These are phyloP conservation scores for Ganoderma resinaceum DNA, from an alignment of 1,284 basidiomycete species.

Conservation along the genomic window DNA sequence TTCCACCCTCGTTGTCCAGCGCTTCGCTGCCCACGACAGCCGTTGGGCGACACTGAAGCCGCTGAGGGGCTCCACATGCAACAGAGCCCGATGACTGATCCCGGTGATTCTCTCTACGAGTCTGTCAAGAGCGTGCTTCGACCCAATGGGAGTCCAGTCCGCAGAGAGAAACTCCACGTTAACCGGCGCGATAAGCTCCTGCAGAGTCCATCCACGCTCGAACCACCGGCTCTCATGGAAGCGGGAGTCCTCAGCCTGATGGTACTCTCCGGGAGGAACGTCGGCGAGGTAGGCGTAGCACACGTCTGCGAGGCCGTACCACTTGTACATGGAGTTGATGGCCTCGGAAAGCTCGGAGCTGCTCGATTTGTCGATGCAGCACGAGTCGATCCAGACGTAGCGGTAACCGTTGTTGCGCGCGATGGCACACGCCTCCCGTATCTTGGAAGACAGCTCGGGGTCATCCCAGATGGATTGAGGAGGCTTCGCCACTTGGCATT, in stretches of 20 bases:
- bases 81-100: too few relatives aligned
- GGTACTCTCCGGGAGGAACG: background rate
- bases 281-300: too few relatives aligned
- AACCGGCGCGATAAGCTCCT: background rate
- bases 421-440: background rate
- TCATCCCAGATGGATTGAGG: background rate
- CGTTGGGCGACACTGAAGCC: background rate
- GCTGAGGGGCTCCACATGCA: background rate
- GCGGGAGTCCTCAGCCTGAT: background rate
- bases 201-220: too few relatives aligned
- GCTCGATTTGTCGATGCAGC: too few relatives aligned
- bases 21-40: background rate
- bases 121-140: too few relatives aligned
- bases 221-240: background rate
- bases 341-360: too few relatives aligned
- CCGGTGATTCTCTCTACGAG: too few relatives aligned
- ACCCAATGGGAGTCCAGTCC: background rate
- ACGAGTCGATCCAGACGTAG: background rate
- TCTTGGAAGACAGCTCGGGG: too few relatives aligned
- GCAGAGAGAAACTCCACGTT: background rate
- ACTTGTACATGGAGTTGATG: too few relatives aligned
- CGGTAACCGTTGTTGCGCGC: background rate
- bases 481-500: background rate
- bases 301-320: too few relatives aligned
- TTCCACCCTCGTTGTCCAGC: background rate